Percentiles rank a stretch among this genome's conserved stretches.
These are phyloP conservation scores for Chalciporus pseudorubinellus DNA, from an alignment of 768 basidiomycete species.

Conservation along the genomic window DNA sequence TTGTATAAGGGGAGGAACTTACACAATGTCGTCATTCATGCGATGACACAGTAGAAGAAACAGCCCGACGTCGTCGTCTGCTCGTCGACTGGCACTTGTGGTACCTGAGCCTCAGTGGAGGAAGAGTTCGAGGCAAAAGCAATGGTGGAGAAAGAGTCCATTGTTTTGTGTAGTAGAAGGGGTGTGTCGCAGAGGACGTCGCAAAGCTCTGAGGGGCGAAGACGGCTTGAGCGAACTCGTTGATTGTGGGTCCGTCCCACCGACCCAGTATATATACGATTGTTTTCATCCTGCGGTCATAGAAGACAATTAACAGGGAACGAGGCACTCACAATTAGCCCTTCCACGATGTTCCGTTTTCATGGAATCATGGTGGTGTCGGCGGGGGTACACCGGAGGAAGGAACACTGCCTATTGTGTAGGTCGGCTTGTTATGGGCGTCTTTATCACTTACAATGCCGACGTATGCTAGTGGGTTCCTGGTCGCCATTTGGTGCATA, in stretches of 20 bases:
- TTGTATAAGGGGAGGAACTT: not conserved
- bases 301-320: constrained; percentile 17
- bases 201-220: constrained; percentile 1
- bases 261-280: constrained; percentile 14
- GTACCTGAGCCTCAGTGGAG: not conserved
- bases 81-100: constrained; percentile 16
- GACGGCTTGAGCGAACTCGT: constrained; percentile 6
- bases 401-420: constrained; percentile 22
- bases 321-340: not conserved
- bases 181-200: constrained; percentile 8
- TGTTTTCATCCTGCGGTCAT: not conserved
- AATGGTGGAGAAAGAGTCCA: constrained; percentile 18
- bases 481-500: constrained; percentile 4
- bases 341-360: not conserved
- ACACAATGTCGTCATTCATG: constrained; percentile 19
- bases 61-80: not conserved
- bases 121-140: not conserved
- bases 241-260: not conserved
- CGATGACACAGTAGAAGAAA: constrained; percentile 14
- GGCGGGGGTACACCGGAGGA: constrained; percentile 2
- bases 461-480: not conserved
- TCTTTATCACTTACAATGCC: not conserved
- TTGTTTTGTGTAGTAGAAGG: too few relatives aligned
- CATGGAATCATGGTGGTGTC: not conserved
- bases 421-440: not conserved